Percentiles rank a stretch among this genome's conserved stretches.
These are phyloP conservation scores for Hypoxylon sp. DNA, from an alignment of 2,329 filamentous ascomycete species.

Conservation along the genomic window DNA sequence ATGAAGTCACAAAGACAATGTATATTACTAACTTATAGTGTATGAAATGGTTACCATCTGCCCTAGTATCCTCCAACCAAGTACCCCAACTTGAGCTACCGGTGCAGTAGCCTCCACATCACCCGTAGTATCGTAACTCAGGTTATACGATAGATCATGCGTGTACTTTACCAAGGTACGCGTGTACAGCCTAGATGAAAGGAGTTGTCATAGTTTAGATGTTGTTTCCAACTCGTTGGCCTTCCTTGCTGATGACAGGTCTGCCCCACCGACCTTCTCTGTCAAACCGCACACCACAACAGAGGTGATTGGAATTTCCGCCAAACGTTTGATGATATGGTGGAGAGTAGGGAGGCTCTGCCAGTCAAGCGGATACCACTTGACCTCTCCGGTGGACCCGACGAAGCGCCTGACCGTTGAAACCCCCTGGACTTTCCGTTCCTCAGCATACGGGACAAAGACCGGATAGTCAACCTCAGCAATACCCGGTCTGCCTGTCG, in stretches of 20 bases:
- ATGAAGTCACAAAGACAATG: no score
- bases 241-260: slow-evolving; percentile 29
- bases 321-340: slow-evolving; percentile 24
- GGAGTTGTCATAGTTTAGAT: neutral
- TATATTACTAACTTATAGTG: no score
- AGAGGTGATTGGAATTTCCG: slow-evolving; percentile 9
- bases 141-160: no score
- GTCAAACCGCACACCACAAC: slow-evolving; percentile 23
- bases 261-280: slow-evolving; percentile 25
- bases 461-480: slow-evolving; percentile 25
- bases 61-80: no score
- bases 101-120: no score
- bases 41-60: no score
- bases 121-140: no score
- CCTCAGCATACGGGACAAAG: slow-evolving; percentile 23
- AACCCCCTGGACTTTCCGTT: slow-evolving; percentile 16
- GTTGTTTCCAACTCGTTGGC: neutral
- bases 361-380: slow-evolving; percentile 30
- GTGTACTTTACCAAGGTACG: no score
- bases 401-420: slow-evolving; percentile 11
- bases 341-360: slow-evolving; percentile 24
- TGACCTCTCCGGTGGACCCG: slow-evolving; percentile 12
- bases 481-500: slow-evolving; percentile 20
- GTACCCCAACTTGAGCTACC: no score
- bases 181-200: no score